Evolutionary conservation across 768 basidiomycete genomes (phyloP), one percentile per base, ranked within the genome.

Genomic region (Cubamyces sp.): DNA sequence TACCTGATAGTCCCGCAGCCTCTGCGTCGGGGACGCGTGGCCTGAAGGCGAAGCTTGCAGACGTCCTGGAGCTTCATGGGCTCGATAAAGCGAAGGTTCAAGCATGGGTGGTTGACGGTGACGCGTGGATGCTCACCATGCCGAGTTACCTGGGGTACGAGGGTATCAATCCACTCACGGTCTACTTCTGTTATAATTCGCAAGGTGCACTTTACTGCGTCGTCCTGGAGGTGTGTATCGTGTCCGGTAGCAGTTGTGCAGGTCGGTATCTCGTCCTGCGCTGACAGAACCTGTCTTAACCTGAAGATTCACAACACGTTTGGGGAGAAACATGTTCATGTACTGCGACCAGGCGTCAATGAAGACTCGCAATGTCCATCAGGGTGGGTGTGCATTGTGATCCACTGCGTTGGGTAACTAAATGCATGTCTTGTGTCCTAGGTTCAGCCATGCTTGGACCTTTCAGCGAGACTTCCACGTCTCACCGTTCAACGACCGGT

Each of bases 81-180:
- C 69, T 65, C 48, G 54, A 62, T 19, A 42, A 3, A 11, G 23
- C 21, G n/a, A 4, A 45, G 37, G 6, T 41, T 21, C 49, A 19
- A 15, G 28, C n/a, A 41, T 59, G 57, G 57, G 53, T 26, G 2
- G 68, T 64, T 9, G 68, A 52, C 4, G 54, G 66, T 25, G 84
- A 84, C 60, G 81, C 82, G 0, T 92, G 88, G 87, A 82, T 91
- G 77, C 75, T 91, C 74, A 88, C 89, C 2, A 89, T 90, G 85
- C 89, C 88, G 3, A 84, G 81, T 54, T 83, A 84, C 54, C 60
- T 87, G 28, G 89, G 89, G 0, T 82, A 79, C 54, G 85, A 88
- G 68, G 90, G 87, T 0, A 87, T 90, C 55, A 90, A 90, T 61
- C 90, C 90, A 0, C 73, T 90, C 45, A 85, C 85, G 0, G 83